Percentiles rank a stretch among this genome's conserved stretches.
Conservation (phyloP, 495 filamentous ascomycete species). For the Neurospora terricola region DNA sequence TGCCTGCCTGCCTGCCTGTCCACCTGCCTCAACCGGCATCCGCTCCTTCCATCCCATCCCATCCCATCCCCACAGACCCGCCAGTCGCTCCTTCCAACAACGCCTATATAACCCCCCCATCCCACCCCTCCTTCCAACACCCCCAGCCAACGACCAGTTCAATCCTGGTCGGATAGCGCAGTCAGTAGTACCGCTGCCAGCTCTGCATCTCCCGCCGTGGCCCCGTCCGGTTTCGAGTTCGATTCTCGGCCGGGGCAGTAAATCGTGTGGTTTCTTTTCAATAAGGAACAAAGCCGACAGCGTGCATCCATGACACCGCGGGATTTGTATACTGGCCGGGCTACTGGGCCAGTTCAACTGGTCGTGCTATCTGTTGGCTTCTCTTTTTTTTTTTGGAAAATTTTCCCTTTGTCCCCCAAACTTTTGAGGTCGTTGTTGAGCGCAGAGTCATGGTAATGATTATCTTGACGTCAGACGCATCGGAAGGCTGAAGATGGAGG, state of each 20-base stretch:
- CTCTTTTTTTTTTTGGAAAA: too few species aligned
- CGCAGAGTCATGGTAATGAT: too few species aligned
- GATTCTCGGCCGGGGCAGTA: not conserved
- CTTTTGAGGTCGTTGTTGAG: too few species aligned
- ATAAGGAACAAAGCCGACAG: not conserved
- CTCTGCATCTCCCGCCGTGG: not conserved
- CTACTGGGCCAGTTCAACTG: too few species aligned
- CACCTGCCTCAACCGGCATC: not conserved
- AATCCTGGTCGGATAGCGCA: not conserved
- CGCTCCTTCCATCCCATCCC: too few species aligned
- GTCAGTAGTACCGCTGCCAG: not conserved
- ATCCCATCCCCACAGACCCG: not conserved
- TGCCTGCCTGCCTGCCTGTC: too few species aligned
- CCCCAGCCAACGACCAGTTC: not conserved
- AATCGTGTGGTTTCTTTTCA: not conserved
- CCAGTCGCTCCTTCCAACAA: too few species aligned
- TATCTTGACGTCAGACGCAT: too few species aligned
- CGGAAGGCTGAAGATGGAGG: too few species aligned
- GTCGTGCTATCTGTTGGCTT: too few species aligned
- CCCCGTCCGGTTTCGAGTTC: not conserved
- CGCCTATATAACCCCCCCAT: not conserved
- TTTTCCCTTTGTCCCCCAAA: too few species aligned
- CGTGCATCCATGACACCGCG: not conserved
- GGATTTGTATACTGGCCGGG: too few species aligned
- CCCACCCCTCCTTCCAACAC: not conserved